Evolutionary conservation across 176 grass and related monocot genomes (phyloP), one percentile per base, ranked within the genome.

Genomic region (Aegilops tauschii): DNA sequence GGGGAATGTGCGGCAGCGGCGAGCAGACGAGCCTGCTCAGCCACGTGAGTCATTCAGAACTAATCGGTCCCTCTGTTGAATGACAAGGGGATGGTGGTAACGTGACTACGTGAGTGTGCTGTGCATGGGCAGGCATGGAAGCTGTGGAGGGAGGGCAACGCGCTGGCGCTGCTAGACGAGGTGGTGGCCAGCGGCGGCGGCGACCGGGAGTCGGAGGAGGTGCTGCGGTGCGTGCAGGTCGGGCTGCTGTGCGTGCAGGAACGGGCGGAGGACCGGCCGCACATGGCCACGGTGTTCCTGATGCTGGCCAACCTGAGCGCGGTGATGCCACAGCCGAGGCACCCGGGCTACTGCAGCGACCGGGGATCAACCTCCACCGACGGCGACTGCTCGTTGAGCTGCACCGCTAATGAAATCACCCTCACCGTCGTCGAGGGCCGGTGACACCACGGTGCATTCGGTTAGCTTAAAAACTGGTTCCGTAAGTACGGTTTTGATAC

Each of bases 201-300:
- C 34, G 56, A 6, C 45, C 50, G 50, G 50, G 80, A 88, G 17
- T 54, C 69, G 70, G 65, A 85, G 49, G 85, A 95, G 84, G 88
- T 88, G 58, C 54, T 90, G 40, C 88, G 91, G 69, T 97, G 91
- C 87, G 82, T 95, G 45, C 89, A 97, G 86, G 89, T 97, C 8
- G 95, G 87, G 12, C 89, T 95, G 52, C 59, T 97, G 40, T 97
- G 95, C 65, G 91, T 92, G 61, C 95, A 97, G 90, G 93, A 97
- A 31, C 47, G 84, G 8, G 61, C 92, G 17, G 86, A 92, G 50
- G 92, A 93, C 36, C 89, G 95, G 59, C 95, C 95, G 37, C 78
- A 78, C 66, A 97, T 95, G 93, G 81, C 85, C 31, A 65, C 84
- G 49, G 93, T 86, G 69, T 78, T 91, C 74, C 47, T 97, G 77